Evolutionary conservation across 148 eudicot genomes (phyloP), one percentile per base, ranked within the genome.

Genomic region (Vaccinium macrocarpon): DNA sequence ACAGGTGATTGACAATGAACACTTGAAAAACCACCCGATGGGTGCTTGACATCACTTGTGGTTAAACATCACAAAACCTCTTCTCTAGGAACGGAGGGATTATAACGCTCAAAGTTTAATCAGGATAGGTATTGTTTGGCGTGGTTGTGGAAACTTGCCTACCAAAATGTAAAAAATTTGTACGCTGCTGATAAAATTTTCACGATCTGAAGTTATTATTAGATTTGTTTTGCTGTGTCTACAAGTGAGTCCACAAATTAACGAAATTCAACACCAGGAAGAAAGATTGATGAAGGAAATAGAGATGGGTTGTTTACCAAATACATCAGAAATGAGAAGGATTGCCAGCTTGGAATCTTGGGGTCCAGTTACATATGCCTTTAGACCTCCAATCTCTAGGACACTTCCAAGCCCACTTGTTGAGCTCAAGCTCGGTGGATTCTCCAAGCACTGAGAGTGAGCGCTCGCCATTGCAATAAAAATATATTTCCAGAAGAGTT

Each of bases 241-340:
- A 56, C n/a, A 21, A 61, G 35, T 12, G 12, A 35, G 38, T 35
- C 38, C 72, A 66, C 72, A 66, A 12, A 66, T 25, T 25, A 23
- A 25, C 35, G 25, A 66, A 9, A 27, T 66, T 25, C 29, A 25
- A 66, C 15, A 27, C 35, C 72, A 25, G 5, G 46, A 42, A 21
- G 46, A 82, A 46, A 74, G 14, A 73, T 27, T 19, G 66, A 75
- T 32, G 84, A 29, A 55, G 71, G 19, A 73, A 72, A 27, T 19
- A 15, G 59, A 29, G 84, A 52, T 68, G 73, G 80, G 70, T 55
- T 11, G 19, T 82, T 85, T 85, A 89, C 91, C 89, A 76, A 81
- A 89, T 77, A 85, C 88, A 84, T 89, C 91, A 78, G 88, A 57
- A 79, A 82, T 29, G 21, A 89, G 82, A 84, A 89, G 79, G 35